phyloP scores from a whole-genome alignment of 345 rosid species.

The Euphorbia lathyris region DNA sequence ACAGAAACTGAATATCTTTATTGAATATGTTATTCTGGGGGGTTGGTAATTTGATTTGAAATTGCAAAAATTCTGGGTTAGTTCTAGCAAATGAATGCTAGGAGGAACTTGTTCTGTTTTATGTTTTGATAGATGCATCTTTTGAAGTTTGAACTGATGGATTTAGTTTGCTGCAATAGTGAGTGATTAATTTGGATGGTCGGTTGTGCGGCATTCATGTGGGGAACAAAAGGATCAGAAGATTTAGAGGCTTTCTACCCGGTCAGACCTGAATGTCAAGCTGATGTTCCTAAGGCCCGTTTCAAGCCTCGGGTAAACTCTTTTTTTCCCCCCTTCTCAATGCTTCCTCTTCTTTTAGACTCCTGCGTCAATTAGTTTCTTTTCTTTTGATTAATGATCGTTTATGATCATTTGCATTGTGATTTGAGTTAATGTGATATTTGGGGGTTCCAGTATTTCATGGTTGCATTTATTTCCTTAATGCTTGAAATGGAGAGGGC shows the following conservation, averaged over 20 bases:
- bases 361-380: background rate
- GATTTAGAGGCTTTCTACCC: constrained; percentile 77
- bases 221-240: constrained; percentile 45
- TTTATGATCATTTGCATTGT: background rate
- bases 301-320: constrained; percentile 60
- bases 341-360: background rate
- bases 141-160: background rate
- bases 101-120: background rate
- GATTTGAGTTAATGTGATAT: background rate
- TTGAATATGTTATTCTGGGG: background rate
- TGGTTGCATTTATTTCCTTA: background rate
- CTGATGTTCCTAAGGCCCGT: constrained; percentile 66
- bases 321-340: background rate
- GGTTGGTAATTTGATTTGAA: background rate
- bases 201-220: constrained; percentile 37
- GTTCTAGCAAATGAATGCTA: background rate
- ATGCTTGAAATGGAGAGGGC: background rate
- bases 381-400: background rate
- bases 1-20: background rate
- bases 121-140: background rate
- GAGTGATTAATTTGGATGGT: constrained; percentile 26
- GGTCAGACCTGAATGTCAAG: constrained; percentile 58
- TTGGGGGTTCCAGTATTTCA: background rate
- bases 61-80: background rate
- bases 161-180: background rate